Evolutionary conservation across 768 basidiomycete species (phyloP).

Genomic region (Dioszegia hungarica): DNA sequence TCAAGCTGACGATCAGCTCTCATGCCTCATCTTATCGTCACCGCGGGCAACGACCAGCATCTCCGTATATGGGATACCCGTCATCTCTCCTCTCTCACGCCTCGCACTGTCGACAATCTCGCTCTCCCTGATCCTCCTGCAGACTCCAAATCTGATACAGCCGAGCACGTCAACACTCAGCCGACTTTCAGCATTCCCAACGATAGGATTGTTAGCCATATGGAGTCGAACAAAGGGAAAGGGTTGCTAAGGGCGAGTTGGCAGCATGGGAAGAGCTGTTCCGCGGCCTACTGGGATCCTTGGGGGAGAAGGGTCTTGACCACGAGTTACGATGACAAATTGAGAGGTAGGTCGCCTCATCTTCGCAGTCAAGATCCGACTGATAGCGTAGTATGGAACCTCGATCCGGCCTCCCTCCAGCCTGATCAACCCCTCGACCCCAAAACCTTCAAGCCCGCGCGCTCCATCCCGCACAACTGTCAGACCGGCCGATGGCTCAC

Average conservation of each 20-base stretch:
- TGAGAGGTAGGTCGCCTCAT: constrained; percentile 43
- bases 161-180: constrained; percentile 8
- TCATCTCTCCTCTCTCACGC: constrained; percentile 23
- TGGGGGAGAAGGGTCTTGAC: constrained; percentile 48
- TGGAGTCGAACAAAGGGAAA: constrained; percentile 23
- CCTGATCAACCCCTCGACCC: constrained; percentile 18
- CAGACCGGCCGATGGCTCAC: constrained; percentile 52
- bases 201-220: constrained; percentile 20
- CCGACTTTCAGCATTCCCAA: constrained; percentile 17
- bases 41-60: constrained; percentile 48
- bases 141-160: neutral
- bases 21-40: constrained; percentile 42
- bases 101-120: constrained; percentile 1
- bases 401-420: constrained; percentile 31
- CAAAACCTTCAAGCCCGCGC: constrained; percentile 27
- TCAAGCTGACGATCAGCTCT: constrained; percentile 33
- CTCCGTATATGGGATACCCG: constrained; percentile 49
- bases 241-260: constrained; percentile 29
- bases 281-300: constrained; percentile 52
- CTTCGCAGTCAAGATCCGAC: too few species aligned
- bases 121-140: neutral
- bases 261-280: constrained; percentile 47
- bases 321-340: constrained; percentile 51
- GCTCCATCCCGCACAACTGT: constrained; percentile 48
- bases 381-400: constrained; percentile 36